Conservation (phyloP, 176 grass and related monocot species). For the Carex littledalei region DNA sequence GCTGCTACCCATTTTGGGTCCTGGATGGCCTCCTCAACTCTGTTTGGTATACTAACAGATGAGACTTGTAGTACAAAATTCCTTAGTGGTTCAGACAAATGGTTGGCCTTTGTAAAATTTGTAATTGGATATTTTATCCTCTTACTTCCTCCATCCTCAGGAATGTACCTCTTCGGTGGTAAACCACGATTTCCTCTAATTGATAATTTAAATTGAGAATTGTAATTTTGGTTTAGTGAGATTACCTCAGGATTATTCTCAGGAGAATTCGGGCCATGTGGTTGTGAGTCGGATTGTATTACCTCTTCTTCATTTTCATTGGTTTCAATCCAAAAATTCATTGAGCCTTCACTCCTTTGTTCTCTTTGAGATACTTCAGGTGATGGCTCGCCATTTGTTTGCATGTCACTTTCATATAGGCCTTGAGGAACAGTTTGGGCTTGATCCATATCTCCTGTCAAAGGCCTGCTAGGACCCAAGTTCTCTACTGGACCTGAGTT, state of each 20-base stretch:
- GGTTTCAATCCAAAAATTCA: background rate
- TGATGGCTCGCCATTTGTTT: constrained; percentile 36
- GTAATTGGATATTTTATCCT: background rate
- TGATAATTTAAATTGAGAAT: background rate
- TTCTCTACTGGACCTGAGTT: too few relatives aligned
- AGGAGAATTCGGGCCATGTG: background rate
- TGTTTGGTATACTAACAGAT: background rate
- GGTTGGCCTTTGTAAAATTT: background rate
- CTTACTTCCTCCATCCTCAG: background rate
- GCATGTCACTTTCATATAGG: too few relatives aligned
- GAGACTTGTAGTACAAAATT: background rate
- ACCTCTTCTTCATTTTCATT: background rate
- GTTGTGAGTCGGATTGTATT: background rate
- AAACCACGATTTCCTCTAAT: background rate
- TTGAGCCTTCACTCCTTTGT: too few relatives aligned
- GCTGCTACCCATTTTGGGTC: too few relatives aligned
- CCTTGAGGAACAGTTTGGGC: too few relatives aligned
- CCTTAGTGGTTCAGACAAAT: background rate
- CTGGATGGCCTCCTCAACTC: background rate
- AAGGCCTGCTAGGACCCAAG: too few relatives aligned
- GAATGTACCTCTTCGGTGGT: background rate
- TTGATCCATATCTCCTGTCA: too few relatives aligned
- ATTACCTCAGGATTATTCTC: background rate
- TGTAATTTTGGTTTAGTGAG: too few relatives aligned
- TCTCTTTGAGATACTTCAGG: constrained; percentile 25